Evolutionary conservation across 2,329 filamentous ascomycete genomes (phyloP).

Genomic region (Sporothrix phasma): DNA sequence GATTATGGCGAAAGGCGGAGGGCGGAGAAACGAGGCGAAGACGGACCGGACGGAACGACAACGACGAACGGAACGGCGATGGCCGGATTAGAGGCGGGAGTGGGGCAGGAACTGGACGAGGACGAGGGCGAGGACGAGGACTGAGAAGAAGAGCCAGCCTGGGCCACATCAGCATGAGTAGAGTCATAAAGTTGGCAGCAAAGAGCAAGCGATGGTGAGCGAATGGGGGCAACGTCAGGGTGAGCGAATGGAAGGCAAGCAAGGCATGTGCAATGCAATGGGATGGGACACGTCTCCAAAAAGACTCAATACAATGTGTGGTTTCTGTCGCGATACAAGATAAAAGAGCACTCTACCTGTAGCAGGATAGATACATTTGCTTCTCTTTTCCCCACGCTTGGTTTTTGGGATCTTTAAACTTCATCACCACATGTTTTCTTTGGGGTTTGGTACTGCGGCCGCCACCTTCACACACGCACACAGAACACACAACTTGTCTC

Average conservation of each 20-base stretch:
- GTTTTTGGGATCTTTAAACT: not conserved
- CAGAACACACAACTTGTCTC: not conserved
- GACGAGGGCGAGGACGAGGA: not conserved
- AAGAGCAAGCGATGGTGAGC: not conserved
- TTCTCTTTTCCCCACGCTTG: not conserved
- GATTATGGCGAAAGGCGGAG: not conserved
- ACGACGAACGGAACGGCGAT: not conserved
- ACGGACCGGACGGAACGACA: not conserved
- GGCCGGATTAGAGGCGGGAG: not conserved
- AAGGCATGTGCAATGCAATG: not conserved
- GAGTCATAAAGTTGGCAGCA: not conserved
- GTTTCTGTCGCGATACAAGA: not conserved
- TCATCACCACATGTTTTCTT: not conserved
- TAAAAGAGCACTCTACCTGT: not conserved
- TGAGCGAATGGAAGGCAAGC: not conserved
- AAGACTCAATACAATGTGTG: too few species aligned
- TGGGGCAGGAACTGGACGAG: not conserved
- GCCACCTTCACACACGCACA: not conserved
- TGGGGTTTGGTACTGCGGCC: not conserved
- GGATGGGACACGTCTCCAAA: too few species aligned
- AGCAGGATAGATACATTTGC: constrained; percentile 1
- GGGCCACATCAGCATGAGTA: not conserved
- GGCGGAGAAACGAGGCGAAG: not conserved
- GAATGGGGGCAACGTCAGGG: not conserved
- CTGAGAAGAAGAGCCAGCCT: not conserved